Evolutionary conservation across 306 rosid species (phyloP), one percentile per base, ranked within the genome.

Genomic region (Sphenostylis stenocarpa): DNA sequence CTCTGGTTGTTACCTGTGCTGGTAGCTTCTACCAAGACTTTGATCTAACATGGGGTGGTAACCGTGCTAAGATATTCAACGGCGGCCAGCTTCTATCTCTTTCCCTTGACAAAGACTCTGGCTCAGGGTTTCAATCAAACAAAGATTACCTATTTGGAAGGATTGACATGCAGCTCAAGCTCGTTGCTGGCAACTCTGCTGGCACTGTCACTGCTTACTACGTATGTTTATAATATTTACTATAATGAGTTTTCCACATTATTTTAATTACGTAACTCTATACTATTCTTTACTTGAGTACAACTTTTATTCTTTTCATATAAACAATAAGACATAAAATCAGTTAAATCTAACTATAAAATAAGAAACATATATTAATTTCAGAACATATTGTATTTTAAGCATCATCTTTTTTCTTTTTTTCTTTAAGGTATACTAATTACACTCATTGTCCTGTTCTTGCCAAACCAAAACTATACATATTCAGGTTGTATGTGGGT

Each of bases 191-290:
- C 26, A 88, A 93, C 79, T 93, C 98, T 10, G 98, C 96, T 61
- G 96, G 97, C 80, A 91, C 98, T 13, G 96, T 89, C 76, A 90
- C 98, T 36, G 81, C 97, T 19, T 93, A 80, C 43, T 93, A 93
- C 48, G 97, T 93, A 88, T 28, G 89, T 29, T 61, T 29, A 26
- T 69, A 16, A 23, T n/a, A n/a, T 10, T 57, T 23, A 21, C 10
- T 3, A 41, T 6, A 61, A 23, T 5, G 0, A 49, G 7, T 15
- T 48, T 69, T 53, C 6, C 8, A 56, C 77, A 44, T 16, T 11
- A 49, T 5, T 76, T 64, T 61, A n/a, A 74, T 31, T 5, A n/a
- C n/a, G n/a, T n/a, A n/a, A n/a, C n/a, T n/a, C n/a, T n/a, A n/a
- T n/a, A n/a, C n/a, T n/a, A n/a, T n/a, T n/a, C n/a, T n/a, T n/a